phyloP scores from a whole-genome alignment of 2,329 filamentous ascomycete species.

The Grosmannia serpens region DNA sequence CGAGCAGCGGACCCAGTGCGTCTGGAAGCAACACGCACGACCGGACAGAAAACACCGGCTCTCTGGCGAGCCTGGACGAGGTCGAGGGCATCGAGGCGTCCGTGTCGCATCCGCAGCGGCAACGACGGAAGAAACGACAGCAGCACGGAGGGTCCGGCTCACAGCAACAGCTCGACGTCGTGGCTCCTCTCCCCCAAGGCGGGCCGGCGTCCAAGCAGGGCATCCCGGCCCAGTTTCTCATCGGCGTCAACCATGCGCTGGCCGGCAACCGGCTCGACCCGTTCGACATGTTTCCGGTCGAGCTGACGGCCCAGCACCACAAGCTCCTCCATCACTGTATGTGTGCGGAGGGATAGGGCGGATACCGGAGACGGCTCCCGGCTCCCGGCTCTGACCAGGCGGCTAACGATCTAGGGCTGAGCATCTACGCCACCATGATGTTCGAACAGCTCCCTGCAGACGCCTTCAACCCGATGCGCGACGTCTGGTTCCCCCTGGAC shows the following conservation, averaged over 20 bases:
- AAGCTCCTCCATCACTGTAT: constrained; percentile 25
- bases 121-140: background rate
- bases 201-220: background rate
- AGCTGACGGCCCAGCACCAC: constrained; percentile 22
- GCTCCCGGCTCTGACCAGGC: background rate
- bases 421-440: constrained; percentile 21
- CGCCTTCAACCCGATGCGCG: constrained; percentile 25
- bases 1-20: background rate
- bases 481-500: constrained; percentile 27
- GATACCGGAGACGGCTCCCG: no score
- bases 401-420: constrained; percentile 16
- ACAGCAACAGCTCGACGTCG: background rate
- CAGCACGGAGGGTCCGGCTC: background rate
- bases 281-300: constrained; percentile 23
- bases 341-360: no score
- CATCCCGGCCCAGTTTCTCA: constrained; percentile 14
- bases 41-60: background rate
- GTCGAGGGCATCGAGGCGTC: background rate
- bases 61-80: background rate
- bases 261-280: constrained; percentile 19
- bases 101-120: background rate
- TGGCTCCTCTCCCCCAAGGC: constrained; percentile 3
- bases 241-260: constrained; percentile 20
- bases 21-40: background rate
- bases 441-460: constrained; percentile 16